Evolutionary conservation across 257 asterid genomes (phyloP).

Genomic region (Nicotiana otophora): DNA sequence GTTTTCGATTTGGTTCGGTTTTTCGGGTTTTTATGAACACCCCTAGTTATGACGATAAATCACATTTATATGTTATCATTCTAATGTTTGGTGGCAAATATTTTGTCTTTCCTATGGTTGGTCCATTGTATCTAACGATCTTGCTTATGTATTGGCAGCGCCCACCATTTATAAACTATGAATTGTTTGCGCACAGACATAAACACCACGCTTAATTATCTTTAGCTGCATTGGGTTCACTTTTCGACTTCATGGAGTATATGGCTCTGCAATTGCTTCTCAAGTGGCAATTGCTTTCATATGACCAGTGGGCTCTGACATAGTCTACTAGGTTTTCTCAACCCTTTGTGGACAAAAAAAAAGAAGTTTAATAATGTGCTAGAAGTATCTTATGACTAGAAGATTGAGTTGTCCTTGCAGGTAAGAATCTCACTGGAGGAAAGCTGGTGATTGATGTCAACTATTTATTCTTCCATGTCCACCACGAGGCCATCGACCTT

Average conservation of each 20-base stretch:
- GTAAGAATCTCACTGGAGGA: constrained; percentile 50
- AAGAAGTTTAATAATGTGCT: not conserved
- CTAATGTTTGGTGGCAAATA: not conserved
- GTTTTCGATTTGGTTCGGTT: too few species aligned
- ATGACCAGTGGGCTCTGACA: not conserved
- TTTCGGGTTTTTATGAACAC: too few species aligned
- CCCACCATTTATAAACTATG: not conserved
- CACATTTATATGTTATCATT: not conserved
- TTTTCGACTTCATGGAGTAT: not conserved
- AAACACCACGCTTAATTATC: not conserved
- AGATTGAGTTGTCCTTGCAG: constrained; percentile 33
- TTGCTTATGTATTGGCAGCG: not conserved
- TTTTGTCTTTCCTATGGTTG: not conserved
- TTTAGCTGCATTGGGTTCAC: not conserved
- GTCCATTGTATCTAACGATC: not conserved
- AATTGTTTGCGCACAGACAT: not conserved
- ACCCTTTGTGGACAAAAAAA: not conserved
- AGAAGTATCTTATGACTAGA: not conserved
- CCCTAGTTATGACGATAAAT: not conserved
- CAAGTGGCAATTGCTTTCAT: not conserved
- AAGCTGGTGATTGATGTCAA: constrained; percentile 59
- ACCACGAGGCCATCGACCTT: constrained; percentile 53
- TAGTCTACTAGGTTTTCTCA: not conserved
- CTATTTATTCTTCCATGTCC: constrained; percentile 42
- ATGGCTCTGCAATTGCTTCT: not conserved